These are phyloP conservation scores for Zygosaccharomyces pseudorouxii DNA, from an alignment of 805 yeast genomes.

Conservation along the genomic window DNA sequence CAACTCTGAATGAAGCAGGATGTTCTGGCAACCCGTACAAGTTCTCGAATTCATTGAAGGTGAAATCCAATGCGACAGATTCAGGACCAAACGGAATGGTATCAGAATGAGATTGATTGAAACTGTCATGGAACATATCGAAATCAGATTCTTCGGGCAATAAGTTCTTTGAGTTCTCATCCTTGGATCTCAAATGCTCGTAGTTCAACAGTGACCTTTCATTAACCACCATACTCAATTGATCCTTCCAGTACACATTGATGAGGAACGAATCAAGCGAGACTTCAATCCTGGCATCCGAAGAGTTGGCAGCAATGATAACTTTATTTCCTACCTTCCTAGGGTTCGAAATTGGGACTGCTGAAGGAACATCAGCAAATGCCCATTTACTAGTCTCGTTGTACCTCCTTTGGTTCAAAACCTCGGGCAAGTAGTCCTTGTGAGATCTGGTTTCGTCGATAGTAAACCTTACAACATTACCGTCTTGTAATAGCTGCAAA, in stretches of 20 bases:
- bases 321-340: conserved; percentile 1
- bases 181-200: conserved; percentile 69
- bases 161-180: conserved; percentile 40
- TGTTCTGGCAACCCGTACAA: conserved; percentile 98
- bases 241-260: conserved; percentile 42
- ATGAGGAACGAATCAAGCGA: conserved; percentile 30
- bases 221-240: conserved; percentile 54
- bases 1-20: conserved; percentile 71
- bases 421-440: conserved; percentile 19
- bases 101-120: conserved; percentile 63
- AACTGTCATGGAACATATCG: conserved; percentile 67
- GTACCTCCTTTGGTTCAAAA: conserved; percentile 48
- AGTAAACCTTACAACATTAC: conserved; percentile 55
- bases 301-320: not conserved
- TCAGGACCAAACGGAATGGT: conserved; percentile 81
- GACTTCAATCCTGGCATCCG: conserved; percentile 7
- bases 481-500: conserved; percentile 47
- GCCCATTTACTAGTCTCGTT: conserved; percentile 59
- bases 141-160: conserved; percentile 57
- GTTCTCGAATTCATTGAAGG: conserved; percentile 53
- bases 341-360: not conserved
- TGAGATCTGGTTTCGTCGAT: conserved; percentile 57
- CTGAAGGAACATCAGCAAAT: conserved; percentile 29
- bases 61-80: conserved; percentile 74
- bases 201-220: conserved; percentile 65